Evolutionary conservation across 2,329 filamentous ascomycete species (phyloP).

Genomic region (Epicoccum nigrum): DNA sequence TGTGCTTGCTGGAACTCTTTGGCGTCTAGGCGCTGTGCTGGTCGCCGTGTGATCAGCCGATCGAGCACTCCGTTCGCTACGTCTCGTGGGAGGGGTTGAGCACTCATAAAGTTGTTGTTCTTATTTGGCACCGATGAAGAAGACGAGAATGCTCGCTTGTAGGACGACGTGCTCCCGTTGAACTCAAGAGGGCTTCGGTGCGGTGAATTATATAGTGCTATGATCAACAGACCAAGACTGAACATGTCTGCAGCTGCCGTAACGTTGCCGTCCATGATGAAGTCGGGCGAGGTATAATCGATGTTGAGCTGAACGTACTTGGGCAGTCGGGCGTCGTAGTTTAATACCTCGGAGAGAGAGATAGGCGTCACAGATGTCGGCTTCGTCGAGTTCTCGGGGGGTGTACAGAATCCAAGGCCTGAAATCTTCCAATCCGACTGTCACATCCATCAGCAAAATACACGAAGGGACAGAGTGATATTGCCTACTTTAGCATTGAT

Average conservation of each 20-base stretch:
- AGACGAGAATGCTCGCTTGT: slow-evolving; percentile 81
- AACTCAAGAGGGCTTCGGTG: slow-evolving; percentile 85
- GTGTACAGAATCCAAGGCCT: slow-evolving; percentile 87
- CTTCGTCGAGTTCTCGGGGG: slow-evolving; percentile 75
- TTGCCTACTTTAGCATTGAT: slow-evolving; percentile 83
- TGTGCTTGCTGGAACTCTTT: slow-evolving; percentile 92
- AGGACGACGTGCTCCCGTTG: slow-evolving; percentile 79
- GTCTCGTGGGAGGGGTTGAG: slow-evolving; percentile 78
- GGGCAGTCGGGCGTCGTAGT: slow-evolving; percentile 84
- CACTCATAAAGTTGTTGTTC: slow-evolving; percentile 83
- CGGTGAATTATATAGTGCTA: slow-evolving; percentile 93
- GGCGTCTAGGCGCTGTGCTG: slow-evolving; percentile 85
- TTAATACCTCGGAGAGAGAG: slow-evolving; percentile 80
- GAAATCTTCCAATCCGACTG: slow-evolving; percentile 98
- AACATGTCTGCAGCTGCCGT: slow-evolving; percentile 90
- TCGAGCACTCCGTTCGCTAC: slow-evolving; percentile 78
- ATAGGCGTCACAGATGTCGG: slow-evolving; percentile 79
- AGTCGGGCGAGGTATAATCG: slow-evolving; percentile 94
- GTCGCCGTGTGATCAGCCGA: slow-evolving; percentile 82
- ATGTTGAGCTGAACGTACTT: slow-evolving; percentile 84
- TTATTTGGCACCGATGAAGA: slow-evolving; percentile 78
- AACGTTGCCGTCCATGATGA: slow-evolving; percentile 88
- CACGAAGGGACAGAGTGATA: slow-evolving; percentile 14
- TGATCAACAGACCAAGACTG: slow-evolving; percentile 84
- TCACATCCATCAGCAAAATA: slow-evolving; percentile 37